A percentile compares a stretch with the other conserved stretches of the same genome.
phyloP scores from a whole-genome alignment of 139 green algal genomes.

The Chlamydomonas urium region DNA sequence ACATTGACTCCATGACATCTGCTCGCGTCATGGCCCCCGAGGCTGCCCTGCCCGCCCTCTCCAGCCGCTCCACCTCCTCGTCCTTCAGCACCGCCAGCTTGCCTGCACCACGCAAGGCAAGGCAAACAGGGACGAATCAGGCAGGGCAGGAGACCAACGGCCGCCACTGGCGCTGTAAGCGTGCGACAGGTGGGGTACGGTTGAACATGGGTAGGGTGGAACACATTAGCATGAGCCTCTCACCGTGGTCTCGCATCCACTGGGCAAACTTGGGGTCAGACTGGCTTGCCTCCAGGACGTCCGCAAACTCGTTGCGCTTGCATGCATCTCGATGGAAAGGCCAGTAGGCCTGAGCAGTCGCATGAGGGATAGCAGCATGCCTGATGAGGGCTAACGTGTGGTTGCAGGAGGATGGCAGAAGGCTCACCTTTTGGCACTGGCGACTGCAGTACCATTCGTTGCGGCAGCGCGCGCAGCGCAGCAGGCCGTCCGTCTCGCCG shows the following conservation, averaged over 20 bases:
- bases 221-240: too few species aligned
- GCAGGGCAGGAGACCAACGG: too few species aligned
- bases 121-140: too few species aligned
- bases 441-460: constrained; percentile 74
- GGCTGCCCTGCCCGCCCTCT: constrained; percentile 57
- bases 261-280: constrained; percentile 80
- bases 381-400: not conserved
- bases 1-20: constrained; percentile 87
- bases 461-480: constrained; percentile 80
- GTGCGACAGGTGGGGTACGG: too few species aligned
- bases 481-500: constrained; percentile 48
- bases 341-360: constrained; percentile 40
- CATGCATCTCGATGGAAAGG: constrained; percentile 81
- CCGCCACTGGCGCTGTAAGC: too few species aligned
- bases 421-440: constrained; percentile 75
- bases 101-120: too few species aligned
- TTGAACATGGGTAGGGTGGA: too few species aligned
- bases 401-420: not conserved
- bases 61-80: constrained; percentile 84
- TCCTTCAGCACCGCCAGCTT: constrained; percentile 50
- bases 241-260: constrained; percentile 81
- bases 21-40: constrained; percentile 36
- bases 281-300: constrained; percentile 58
- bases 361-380: not conserved
- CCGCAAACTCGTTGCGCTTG: constrained; percentile 86